phyloP scores from a whole-genome alignment of 1,284 basidiomycete species.

The Pseudozyma thailandica region DNA sequence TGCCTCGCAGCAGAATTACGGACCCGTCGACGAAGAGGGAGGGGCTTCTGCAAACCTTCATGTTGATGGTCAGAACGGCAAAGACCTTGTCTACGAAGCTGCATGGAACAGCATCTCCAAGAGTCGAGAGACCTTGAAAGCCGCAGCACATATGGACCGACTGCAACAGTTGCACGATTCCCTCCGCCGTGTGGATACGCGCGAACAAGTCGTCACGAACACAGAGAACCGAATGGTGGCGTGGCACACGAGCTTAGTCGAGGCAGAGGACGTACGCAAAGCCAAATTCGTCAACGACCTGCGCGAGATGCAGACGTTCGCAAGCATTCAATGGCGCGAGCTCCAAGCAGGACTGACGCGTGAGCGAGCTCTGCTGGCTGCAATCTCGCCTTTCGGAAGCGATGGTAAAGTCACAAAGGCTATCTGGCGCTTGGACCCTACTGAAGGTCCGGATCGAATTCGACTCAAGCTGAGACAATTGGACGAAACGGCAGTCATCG shows the following conservation, averaged over 20 bases:
- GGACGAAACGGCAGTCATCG: conserved; percentile 17
- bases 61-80: background rate
- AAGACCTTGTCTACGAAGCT: conserved; percentile 18
- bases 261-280: conserved; percentile 39
- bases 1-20: conserved; percentile 19
- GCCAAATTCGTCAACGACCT: conserved; percentile 55
- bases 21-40: no score
- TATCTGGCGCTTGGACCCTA: conserved; percentile 62
- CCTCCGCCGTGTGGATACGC: conserved; percentile 39
- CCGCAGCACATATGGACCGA: conserved; percentile 56
- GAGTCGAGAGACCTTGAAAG: conserved; percentile 44
- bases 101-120: conserved; percentile 49
- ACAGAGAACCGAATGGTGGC: conserved; percentile 51
- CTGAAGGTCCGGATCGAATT: conserved; percentile 63
- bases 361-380: conserved; percentile 41
- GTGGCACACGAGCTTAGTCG: conserved; percentile 54
- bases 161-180: conserved; percentile 47
- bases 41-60: no score
- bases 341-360: conserved; percentile 41
- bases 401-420: conserved; percentile 4
- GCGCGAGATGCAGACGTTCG: conserved; percentile 51
- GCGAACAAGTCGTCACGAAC: conserved; percentile 35
- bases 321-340: conserved; percentile 45
- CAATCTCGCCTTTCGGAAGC: background rate
- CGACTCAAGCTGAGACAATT: conserved; percentile 59